Evolutionary conservation across 164 flowering plant species (phyloP), one percentile per base, ranked within the genome.

Genomic region (Paratinospora sagittata): DNA sequence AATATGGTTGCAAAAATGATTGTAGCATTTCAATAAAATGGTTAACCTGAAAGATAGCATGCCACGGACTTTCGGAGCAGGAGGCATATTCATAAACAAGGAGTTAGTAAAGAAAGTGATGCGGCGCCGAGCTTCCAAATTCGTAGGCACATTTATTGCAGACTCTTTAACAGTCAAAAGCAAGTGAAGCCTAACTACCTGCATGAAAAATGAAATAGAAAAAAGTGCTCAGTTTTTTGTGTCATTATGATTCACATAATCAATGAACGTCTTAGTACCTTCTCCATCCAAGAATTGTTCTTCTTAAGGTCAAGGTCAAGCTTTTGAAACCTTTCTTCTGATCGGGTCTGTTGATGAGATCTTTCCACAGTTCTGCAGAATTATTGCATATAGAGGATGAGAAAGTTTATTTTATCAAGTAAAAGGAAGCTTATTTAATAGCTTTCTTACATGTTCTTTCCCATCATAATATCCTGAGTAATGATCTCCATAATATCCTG

Each of bases 21-120:
- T 6, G 8, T 8, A 6, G 19, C n/a, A 41, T 7, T 12, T 65
- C 23, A 23, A 21, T 16, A 30, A 6, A 11, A 72, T 43, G 67
- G 27, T 78, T 67, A 67, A 92, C 99, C 99, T 93, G 81, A 96
- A 96, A 57, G 99, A 87, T 68, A 96, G 85, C 98, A 96, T 96
- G 77, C 91, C 78, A 57, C 88, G 98, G 69, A 96, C 97, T 88
- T 82, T 85, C 60, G 99, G 99, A 76, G 99, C 98, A 63, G 23
- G 64, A 63, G 99, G 99, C 93, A 96, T 91, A 24, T 70, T 90
- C 99, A 96, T 96, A 80, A 91, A 93, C 74, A 96, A 79, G 63
- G 99, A 96, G 77, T 96, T 96, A 1, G 98, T 84, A 80, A 96
- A 96, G 83, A 93, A 96, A 12, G 98, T 96, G 67, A 93, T 96